Base-by-base conservation (phyloP, 768 basidiomycete species). In the Astraeus odoratus region DNA sequence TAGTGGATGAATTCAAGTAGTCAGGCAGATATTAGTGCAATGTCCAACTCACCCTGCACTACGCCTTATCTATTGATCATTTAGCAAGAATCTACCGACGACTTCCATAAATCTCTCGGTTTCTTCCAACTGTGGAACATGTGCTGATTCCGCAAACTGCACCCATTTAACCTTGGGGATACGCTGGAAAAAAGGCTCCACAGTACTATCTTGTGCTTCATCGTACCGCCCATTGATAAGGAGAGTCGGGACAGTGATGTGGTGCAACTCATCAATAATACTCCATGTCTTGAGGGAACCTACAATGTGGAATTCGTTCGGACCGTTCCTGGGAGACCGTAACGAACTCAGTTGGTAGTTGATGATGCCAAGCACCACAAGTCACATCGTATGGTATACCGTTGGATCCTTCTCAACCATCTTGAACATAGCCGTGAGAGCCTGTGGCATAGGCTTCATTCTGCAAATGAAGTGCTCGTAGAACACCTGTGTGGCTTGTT, bases 341-440 rank as follows among this genome's bases (percentile, higher is more conserved):
- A n/a, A n/a, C n/a, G n/a, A n/a, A n/a, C n/a, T n/a, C n/a, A n/a
- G n/a, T n/a, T n/a, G 37, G 15, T 13, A 23, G n/a, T 13, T n/a
- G 13, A 39, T 39, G 13, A 39, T 23, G 24, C 37, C 0, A 39
- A 10, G 8, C 15, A 23, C 33, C 6, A 13, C 37, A 7, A 23
- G 69, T 34, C 36, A 75, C 77, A 79, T 75, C 2, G 71, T 71
- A 30, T 54, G 46, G 41, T 70, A 71, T 4, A 77, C 74, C 0
- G 76, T 78, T 4, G 70, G 62, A 43, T 78, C 76, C 31, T 68
- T 61, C 5, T 66, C 67, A 5, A 69, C 37, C 49, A 53, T 57
- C 16, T 47, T 59, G 38, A 76, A 60, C 22, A 65, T 47, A 27
- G 50, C 47, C 5, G 52, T 13, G 4, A 78, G 55, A 8, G 68